phyloP scores from a whole-genome alignment of 163 green algal species.

The Volvox carteri region DNA sequence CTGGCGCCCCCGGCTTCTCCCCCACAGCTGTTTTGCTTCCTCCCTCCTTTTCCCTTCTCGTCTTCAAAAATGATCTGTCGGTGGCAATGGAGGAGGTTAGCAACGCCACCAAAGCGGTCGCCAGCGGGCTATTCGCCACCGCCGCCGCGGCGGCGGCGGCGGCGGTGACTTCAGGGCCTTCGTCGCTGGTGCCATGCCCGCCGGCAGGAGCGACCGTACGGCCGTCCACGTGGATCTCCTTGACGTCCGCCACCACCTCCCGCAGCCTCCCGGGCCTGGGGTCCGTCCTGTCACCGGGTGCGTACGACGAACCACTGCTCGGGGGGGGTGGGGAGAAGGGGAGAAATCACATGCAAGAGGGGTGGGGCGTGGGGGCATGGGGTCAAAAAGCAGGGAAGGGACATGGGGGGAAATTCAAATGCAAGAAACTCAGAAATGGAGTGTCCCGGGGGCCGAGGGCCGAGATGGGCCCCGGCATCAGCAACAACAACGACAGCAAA shows the following conservation, averaged over 20 bases:
- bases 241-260: background rate
- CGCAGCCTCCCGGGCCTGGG: background rate
- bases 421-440: background rate
- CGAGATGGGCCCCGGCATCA: too few species aligned
- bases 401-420: background rate
- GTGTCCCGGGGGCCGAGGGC: too few species aligned
- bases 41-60: too few species aligned
- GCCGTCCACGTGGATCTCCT: constrained; percentile 16
- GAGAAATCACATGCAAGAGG: background rate
- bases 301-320: background rate
- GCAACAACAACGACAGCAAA: too few species aligned
- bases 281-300: background rate
- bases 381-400: background rate
- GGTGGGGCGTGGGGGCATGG: background rate
- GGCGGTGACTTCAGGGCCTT: background rate
- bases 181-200: background rate
- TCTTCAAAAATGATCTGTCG: background rate
- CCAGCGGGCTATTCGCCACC: background rate
- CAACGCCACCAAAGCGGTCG: background rate
- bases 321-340: background rate
- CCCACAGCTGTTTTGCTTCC: too few species aligned
- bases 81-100: background rate
- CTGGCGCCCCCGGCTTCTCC: too few species aligned
- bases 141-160: background rate
- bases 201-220: background rate